Base-by-base conservation (phyloP, 371 early-diverging fungal species). In the Lichtheimia corymbifera region DNA sequence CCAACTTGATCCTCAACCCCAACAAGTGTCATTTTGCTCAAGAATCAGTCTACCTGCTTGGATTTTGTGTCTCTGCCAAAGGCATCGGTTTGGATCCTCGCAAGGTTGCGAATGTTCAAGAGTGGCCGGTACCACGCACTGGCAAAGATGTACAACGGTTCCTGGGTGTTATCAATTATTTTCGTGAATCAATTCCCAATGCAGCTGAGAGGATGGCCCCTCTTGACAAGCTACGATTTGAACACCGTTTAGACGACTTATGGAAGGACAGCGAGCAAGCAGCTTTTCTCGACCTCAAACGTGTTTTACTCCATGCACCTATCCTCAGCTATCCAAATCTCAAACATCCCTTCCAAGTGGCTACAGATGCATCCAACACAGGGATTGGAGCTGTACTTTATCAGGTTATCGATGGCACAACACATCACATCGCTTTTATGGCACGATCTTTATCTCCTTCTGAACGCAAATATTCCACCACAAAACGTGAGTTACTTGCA, bases 341-440 rank as follows among this genome's bases (percentile, higher is more conserved):
- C 2, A 42, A 7, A 0, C 24, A 60, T 1, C 66, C 64, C 2
- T 76, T 79, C 49, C 61, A 59, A 22, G 52, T 81, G 0, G 74
- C 72, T 4, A 74, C 76, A 0, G 79, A 84, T 61, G 76, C 80
- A 0, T 80, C 79, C 0, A 65, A 74, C 40, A 44, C 45, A 11
- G 78, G 73, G 6, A 74, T 76, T 35, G 77, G 74, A 14, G 71
- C 69, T 41, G 67, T 64, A 0, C 43, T 83, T n/a, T 70, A 44
- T 47, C 68, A 74, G 51, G 55, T 44, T 1, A 61, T 45, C 5
- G 17, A 63, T 22, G 50, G 52, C 20, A 30, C 58, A 3, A 11
- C 24, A 2, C 49, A 50, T 5, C 59, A 68, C 53, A 73, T 69
- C n/a, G 64, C 53, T 4, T 73, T 68, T 22, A 45, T 59, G 5